Evolutionary conservation across 169 alveolate genomes (phyloP), one percentile per base, ranked within the genome.

Genomic region (Cryptosporidium xiaoi): DNA sequence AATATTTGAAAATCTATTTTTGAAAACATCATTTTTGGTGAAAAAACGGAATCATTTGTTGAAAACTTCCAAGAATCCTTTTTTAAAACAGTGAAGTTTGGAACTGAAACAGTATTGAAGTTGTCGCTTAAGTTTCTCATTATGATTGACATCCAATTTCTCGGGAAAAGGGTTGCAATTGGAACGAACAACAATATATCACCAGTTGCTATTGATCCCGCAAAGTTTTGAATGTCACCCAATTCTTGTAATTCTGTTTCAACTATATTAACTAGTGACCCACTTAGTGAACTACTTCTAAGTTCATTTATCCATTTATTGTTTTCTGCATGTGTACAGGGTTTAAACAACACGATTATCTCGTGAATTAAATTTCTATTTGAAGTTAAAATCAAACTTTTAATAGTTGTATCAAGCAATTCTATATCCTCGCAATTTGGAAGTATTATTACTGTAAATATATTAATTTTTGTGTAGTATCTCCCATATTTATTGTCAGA

Each of bases 291-390:
- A 53, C 64, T 53, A 20, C 29, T 20, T 53, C 12, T 53, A 53
- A 53, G 12, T 20, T 53, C 64, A 24, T 65, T 40, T 31, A 77
- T 5, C 48, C 48, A 40, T 40, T 40, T 40, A 8, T 6, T 3
- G 10, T 8, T 40, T 3, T 40, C 48, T 8, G 48, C 10, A 40
- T 40, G 48, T 40, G 10, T 40, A 40, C 48, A 40, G 4, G 48
- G 48, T 40, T 40, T 40, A 40, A 40, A 40, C 48, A 8, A 8
- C 7, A 77, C 36, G 1, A 77, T 77, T 77, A 77, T 77, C 56
- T 77, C 87, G n/a, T 77, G 87, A 24, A 77, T 36, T 77, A 77
- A 62, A 62, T 77, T 77, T 31, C 87, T n/a, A 31, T 77, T 77
- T 24, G 77, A 24, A 44, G 87, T 60, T 56, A 60, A 36, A 40